These are phyloP conservation scores for Candida michaelii DNA, from an alignment of 805 yeast genomes.

Conservation along the genomic window DNA sequence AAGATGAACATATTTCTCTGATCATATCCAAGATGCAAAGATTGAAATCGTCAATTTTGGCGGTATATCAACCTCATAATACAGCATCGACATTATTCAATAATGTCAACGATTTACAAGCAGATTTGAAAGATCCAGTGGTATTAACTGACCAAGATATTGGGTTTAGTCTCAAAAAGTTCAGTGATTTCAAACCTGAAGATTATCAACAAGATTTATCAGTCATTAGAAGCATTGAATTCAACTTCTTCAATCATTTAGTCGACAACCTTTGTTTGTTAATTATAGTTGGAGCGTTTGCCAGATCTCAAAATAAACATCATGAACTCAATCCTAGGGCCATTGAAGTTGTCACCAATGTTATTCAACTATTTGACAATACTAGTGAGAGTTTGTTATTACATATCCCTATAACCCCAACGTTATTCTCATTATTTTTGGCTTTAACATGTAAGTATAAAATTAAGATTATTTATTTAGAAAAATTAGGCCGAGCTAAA, in stretches of 20 bases:
- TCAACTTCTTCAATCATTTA: neutral
- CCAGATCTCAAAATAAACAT: neutral
- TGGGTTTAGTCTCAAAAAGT: neutral
- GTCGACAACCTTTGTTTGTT: neutral
- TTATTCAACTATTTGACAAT: neutral
- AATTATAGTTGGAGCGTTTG: neutral
- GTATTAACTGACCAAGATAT: neutral
- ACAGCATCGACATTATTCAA: neutral
- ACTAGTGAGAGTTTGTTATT: neutral
- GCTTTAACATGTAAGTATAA: conserved; percentile 11
- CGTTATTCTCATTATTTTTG: conserved; percentile 9
- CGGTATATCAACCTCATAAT: conserved; percentile 14
- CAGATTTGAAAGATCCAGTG: neutral
- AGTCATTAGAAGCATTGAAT: neutral
- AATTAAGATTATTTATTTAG: conserved; percentile 12
- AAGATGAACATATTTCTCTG: neutral
- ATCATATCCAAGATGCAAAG: conserved; percentile 1
- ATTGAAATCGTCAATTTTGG: conserved; percentile 8
- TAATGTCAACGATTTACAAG: neutral
- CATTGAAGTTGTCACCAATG: neutral
- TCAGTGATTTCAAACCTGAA: neutral
- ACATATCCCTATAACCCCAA: conserved; percentile 13
- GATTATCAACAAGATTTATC: neutral
- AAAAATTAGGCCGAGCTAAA: conserved; percentile 6
- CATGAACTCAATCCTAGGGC: conserved; percentile 4